These are phyloP conservation scores for Pichia sp. DNA, from an alignment of 1,139 yeast genomes.

Conservation along the genomic window DNA sequence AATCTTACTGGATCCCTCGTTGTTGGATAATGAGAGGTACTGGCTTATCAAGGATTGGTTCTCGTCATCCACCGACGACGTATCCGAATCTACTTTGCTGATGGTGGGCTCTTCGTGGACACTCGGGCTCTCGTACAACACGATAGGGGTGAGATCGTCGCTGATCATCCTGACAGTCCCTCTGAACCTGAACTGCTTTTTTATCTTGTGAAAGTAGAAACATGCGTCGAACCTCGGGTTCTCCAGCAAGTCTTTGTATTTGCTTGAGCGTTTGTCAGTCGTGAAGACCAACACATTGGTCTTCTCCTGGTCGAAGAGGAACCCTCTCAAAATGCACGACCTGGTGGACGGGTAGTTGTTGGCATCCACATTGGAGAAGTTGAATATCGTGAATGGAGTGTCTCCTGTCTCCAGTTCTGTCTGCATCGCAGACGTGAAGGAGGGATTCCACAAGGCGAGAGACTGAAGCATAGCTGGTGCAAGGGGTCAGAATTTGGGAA, in stretches of 20 bases:
- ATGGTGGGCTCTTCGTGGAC: neutral
- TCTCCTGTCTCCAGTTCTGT: conserved; percentile 38
- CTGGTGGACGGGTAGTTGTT: conserved; percentile 60
- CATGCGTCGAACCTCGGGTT: conserved; percentile 69
- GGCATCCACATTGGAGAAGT: conserved; percentile 62
- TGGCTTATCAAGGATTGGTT: conserved; percentile 15
- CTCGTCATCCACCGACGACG: conserved; percentile 10
- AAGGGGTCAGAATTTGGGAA: too few species aligned
- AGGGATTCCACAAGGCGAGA: conserved; percentile 65
- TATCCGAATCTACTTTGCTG: conserved; percentile 3
- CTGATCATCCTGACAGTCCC: conserved; percentile 54
- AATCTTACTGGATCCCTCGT: conserved; percentile 15
- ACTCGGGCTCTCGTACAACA: conserved; percentile 11
- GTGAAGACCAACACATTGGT: conserved; percentile 67
- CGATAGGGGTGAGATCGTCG: conserved; percentile 26
- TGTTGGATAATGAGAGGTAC: conserved; percentile 10
- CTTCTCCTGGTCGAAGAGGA: conserved; percentile 63
- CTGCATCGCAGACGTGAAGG: conserved; percentile 48
- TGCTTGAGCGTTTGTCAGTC: conserved; percentile 68
- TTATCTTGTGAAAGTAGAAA: conserved; percentile 58
- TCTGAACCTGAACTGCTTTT: conserved; percentile 67
- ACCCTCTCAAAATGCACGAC: conserved; percentile 71
- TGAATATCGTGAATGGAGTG: conserved; percentile 51
- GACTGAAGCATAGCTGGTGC: conserved; percentile 34
- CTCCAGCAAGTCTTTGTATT: conserved; percentile 48